A percentile compares a stretch with the other conserved stretches of the same genome.
Evolutionary conservation across 2,329 filamentous ascomycete species (phyloP).

Genomic region (Lachnellula occidentalis): DNA sequence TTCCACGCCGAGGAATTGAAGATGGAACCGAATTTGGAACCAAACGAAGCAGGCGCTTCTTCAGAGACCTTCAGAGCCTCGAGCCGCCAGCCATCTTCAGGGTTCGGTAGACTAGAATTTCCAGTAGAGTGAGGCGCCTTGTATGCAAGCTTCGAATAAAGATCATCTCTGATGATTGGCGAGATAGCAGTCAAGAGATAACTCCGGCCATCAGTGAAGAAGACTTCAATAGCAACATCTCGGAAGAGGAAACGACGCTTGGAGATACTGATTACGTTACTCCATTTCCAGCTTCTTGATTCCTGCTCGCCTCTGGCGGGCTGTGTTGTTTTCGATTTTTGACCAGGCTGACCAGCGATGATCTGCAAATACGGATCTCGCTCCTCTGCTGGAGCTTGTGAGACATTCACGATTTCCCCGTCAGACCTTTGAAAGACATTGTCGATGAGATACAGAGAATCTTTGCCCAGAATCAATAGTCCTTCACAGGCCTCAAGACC

Average conservation of each 20-base stretch:
- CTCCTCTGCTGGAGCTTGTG: constrained; percentile 87
- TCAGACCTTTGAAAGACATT: constrained; percentile 93
- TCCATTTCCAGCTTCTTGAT: constrained; percentile 88
- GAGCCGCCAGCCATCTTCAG: constrained; percentile 87
- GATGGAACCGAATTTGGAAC: constrained; percentile 85
- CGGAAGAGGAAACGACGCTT: constrained; percentile 93
- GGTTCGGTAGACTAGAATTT: constrained; percentile 62
- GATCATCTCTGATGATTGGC: constrained; percentile 66
- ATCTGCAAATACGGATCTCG: constrained; percentile 93
- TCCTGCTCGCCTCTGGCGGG: constrained; percentile 63
- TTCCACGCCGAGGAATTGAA: constrained; percentile 81
- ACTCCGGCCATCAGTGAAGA: constrained; percentile 94
- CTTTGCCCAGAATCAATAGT: constrained; percentile 86
- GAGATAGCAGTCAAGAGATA: constrained; percentile 86
- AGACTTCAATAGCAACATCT: constrained; percentile 93
- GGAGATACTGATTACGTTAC: constrained; percentile 88
- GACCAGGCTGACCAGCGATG: constrained; percentile 72
- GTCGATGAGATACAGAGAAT: constrained; percentile 89
- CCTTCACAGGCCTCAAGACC: constrained; percentile 92
- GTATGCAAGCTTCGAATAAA: constrained; percentile 68
- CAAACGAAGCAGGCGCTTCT: constrained; percentile 58
- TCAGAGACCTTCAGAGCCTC: constrained; percentile 71
- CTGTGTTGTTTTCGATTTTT: constrained; percentile 55
- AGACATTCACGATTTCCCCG: constrained; percentile 94
- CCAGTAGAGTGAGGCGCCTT: constrained; percentile 78